These are phyloP conservation scores for Quercus phellos DNA, from an alignment of 331 rosid genomes.

Conservation along the genomic window DNA sequence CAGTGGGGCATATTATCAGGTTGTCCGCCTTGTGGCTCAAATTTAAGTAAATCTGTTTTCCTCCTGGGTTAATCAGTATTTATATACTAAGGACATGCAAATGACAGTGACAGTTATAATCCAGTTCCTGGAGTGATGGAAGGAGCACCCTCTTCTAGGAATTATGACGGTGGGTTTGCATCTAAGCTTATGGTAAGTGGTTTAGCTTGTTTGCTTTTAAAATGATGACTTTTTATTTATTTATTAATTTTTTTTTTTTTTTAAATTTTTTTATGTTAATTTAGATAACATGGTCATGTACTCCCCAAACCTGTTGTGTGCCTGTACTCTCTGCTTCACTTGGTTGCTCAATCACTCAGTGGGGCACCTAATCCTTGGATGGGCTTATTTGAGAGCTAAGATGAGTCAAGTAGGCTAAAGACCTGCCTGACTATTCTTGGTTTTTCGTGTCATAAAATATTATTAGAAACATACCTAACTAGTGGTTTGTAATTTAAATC, in stretches of 20 bases:
- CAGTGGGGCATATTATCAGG: background rate
- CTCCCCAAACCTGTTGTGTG: background rate
- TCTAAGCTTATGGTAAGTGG: constrained; percentile 83
- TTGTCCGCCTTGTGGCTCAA: background rate
- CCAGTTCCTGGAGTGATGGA: constrained; percentile 97
- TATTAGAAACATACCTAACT: background rate
- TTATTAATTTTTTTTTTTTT: no score
- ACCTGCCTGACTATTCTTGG: background rate
- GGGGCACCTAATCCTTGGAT: background rate
- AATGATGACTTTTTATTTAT: background rate
- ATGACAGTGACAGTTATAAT: constrained; percentile 80
- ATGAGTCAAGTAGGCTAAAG: background rate
- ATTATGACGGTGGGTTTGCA: constrained; percentile 84
- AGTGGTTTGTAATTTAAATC: background rate
- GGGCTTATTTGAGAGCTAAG: background rate
- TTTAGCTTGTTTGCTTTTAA: constrained; percentile 1
- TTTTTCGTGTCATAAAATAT: background rate
- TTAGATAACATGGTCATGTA: background rate
- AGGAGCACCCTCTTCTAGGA: constrained; percentile 82
- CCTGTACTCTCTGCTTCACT: background rate
- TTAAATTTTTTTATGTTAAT: no score
- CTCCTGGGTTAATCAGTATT: background rate
- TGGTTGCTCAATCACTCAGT: background rate
- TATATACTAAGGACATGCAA: background rate
- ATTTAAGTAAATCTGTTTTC: background rate